Evolutionary conservation across 2,329 filamentous ascomycete genomes (phyloP).

Genomic region (Septoria petroselini): DNA sequence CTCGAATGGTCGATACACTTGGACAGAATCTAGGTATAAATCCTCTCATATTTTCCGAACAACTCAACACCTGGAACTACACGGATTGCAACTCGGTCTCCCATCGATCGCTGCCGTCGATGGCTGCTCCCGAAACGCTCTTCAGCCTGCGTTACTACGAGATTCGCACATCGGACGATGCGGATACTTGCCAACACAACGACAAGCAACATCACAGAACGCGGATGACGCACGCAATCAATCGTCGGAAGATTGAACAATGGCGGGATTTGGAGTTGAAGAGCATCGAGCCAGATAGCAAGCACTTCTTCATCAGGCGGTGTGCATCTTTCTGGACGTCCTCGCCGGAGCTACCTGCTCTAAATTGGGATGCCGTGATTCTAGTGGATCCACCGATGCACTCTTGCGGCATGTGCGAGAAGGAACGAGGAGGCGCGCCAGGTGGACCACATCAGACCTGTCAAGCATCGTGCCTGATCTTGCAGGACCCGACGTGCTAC

Average conservation of each 20-base stretch:
- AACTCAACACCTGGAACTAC: constrained; percentile 32
- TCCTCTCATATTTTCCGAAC: constrained; percentile 28
- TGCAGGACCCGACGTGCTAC: constrained; percentile 17
- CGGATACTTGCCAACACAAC: constrained; percentile 4
- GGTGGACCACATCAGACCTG: background rate
- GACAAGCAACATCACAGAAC: constrained; percentile 3
- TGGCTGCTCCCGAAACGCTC: constrained; percentile 19
- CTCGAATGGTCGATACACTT: constrained; percentile 25
- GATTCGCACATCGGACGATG: constrained; percentile 23
- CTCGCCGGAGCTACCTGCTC: background rate
- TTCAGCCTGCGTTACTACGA: constrained; percentile 30
- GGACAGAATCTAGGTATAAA: constrained; percentile 25
- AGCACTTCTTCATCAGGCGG: constrained; percentile 25
- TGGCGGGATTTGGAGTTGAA: constrained; percentile 27
- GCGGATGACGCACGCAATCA: constrained; percentile 28
- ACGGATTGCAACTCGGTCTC: constrained; percentile 26
- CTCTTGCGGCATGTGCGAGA: constrained; percentile 15
- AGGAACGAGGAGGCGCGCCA: background rate
- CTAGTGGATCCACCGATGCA: constrained; percentile 23
- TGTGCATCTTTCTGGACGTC: constrained; percentile 30
- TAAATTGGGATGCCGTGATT: constrained; percentile 20
- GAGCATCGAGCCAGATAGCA: constrained; percentile 14
- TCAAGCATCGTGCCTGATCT: constrained; percentile 12
- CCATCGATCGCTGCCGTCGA: constrained; percentile 25
- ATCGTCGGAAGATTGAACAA: constrained; percentile 24